Percentiles rank a stretch among this genome's conserved stretches.
phyloP scores from a whole-genome alignment of 2,329 filamentous ascomycete genomes.

The Aspergillus sergii region DNA sequence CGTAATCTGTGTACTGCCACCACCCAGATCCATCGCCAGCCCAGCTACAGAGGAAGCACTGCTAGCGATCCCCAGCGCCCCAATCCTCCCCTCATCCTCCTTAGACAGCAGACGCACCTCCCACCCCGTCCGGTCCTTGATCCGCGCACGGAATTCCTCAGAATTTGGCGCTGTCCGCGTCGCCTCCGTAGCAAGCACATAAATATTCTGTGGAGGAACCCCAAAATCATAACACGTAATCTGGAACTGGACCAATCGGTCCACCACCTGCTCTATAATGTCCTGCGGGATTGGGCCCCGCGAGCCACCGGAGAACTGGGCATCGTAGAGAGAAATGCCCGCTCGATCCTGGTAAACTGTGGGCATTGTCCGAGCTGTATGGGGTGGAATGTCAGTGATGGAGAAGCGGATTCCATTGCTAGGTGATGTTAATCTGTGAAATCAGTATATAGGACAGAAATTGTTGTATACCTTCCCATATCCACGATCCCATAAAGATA shows the following conservation, averaged over 20 bases:
- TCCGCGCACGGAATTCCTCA: conserved; percentile 65
- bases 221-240: conserved; percentile 69
- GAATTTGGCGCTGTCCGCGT: conserved; percentile 80
- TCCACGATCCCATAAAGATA: conserved; percentile 42
- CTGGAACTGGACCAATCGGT: conserved; percentile 70
- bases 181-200: conserved; percentile 84
- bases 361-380: conserved; percentile 70
- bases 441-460: neutral
- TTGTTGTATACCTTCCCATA: conserved; percentile 43
- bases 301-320: conserved; percentile 56
- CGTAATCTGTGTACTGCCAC: conserved; percentile 70
- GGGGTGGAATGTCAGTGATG: conserved; percentile 76
- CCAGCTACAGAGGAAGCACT: conserved; percentile 71
- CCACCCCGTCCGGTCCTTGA: conserved; percentile 66
- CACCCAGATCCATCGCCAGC: conserved; percentile 84
- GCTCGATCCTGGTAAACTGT: conserved; percentile 78
- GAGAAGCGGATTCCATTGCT: conserved; percentile 93
- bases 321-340: conserved; percentile 85
- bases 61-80: conserved; percentile 80
- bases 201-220: conserved; percentile 66
- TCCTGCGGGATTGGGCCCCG: conserved; percentile 57
- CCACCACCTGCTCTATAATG: conserved; percentile 68
- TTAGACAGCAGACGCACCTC: conserved; percentile 73
- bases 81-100: conserved; percentile 78
- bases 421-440: neutral